Evolutionary conservation across 495 filamentous ascomycete genomes (phyloP).

Genomic region (Bombardia bombarda): DNA sequence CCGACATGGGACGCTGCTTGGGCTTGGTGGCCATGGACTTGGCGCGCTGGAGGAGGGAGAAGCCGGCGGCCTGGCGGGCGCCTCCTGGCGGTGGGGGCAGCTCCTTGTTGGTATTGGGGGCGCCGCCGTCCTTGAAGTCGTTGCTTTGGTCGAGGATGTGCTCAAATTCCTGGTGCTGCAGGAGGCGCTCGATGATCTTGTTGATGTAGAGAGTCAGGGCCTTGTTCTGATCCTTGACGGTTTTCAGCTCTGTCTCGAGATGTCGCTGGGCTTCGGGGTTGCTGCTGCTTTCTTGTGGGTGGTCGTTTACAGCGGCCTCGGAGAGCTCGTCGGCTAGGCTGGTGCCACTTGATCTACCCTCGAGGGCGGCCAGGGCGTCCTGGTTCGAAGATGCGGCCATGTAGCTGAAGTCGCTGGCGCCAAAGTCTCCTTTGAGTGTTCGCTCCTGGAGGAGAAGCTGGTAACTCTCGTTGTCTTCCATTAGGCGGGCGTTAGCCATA

Average conservation of each 20-base stretch:
- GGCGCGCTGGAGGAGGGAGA: slow-evolving; percentile 68
- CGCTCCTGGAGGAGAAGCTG: slow-evolving; percentile 88
- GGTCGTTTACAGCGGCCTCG: slow-evolving; percentile 44
- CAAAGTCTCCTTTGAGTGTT: slow-evolving; percentile 89
- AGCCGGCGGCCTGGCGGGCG: slow-evolving; percentile 43
- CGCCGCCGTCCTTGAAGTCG: slow-evolving; percentile 41
- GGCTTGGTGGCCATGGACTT: slow-evolving; percentile 58
- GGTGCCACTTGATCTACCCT: slow-evolving; percentile 44
- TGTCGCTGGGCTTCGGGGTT: slow-evolving; percentile 54
- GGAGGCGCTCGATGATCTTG: slow-evolving; percentile 89
- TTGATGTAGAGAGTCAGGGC: slow-evolving; percentile 95
- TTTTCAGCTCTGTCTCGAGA: slow-evolving; percentile 70
- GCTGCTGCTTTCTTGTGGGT: slow-evolving; percentile 45
- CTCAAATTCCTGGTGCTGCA: slow-evolving; percentile 92
- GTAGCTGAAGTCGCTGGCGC: slow-evolving; percentile 67
- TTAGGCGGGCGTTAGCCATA: slow-evolving; percentile 87
- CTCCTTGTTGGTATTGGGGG: slow-evolving; percentile 69
- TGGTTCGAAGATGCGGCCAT: slow-evolving; percentile 51
- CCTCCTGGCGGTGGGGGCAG: slow-evolving; percentile 66
- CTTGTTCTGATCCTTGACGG: slow-evolving; percentile 91
- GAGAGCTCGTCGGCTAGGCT: slow-evolving; percentile 88
- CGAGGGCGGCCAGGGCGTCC: slow-evolving; percentile 47
- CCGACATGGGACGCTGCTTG: slow-evolving; percentile 54
- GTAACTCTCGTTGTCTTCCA: slow-evolving; percentile 98
- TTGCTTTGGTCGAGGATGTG: slow-evolving; percentile 74